A percentile compares a stretch with the other conserved stretches of the same genome.
Conservation (phyloP, 73 alveolate genomes). For the Durusdinium trenchii region DNA sequence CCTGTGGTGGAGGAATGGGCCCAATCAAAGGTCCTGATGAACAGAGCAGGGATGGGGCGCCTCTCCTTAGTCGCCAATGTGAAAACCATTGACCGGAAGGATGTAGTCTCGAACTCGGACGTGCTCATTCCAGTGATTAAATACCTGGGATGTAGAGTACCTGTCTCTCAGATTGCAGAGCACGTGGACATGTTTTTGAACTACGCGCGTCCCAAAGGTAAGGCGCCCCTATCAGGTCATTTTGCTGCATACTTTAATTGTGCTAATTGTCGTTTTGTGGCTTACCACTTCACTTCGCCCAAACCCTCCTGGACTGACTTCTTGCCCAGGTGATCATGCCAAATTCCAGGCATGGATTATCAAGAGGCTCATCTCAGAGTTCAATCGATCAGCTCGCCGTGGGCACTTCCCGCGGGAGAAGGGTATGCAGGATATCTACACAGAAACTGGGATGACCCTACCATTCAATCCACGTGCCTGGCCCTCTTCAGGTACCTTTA, state of each 20-base stretch:
- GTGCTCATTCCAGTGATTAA: not conserved
- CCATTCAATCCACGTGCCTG: not conserved
- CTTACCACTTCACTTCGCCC: not conserved
- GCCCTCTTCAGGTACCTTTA: no score
- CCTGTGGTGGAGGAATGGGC: not conserved
- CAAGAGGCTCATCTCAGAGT: constrained; percentile 26
- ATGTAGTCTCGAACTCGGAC: constrained; percentile 2
- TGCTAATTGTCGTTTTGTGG: not conserved
- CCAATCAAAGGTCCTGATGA: not conserved
- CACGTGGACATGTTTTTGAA: not conserved
- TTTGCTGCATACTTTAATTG: not conserved
- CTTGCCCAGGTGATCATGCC: constrained; percentile 24
- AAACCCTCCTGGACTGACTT: not conserved
- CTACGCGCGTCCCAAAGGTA: not conserved
- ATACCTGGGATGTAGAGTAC: not conserved
- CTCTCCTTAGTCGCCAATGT: not conserved
- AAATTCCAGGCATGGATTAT: constrained; percentile 33
- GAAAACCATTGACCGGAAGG: not conserved
- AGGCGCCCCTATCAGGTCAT: not conserved
- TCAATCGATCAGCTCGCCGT: constrained; percentile 4
- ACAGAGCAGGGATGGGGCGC: not conserved
- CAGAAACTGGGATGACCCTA: not conserved
- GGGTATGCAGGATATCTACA: not conserved
- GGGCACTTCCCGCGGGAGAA: constrained; percentile 19
- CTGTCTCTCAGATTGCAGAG: not conserved